Evolutionary conservation across 1,284 basidiomycete genomes (phyloP), one percentile per base, ranked within the genome.

Genomic region (Puccinia coronata): DNA sequence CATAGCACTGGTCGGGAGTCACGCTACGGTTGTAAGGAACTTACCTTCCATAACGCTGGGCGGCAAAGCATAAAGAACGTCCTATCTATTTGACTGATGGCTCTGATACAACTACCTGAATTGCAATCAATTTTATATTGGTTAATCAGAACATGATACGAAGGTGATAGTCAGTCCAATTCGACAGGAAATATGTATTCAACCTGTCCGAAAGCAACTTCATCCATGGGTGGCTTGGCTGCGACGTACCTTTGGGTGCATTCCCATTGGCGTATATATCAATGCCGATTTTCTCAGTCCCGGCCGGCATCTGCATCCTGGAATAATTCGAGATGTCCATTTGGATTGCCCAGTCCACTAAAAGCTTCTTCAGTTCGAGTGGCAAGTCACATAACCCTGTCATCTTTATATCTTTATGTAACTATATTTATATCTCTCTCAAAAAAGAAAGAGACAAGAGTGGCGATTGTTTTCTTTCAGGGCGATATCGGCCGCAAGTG

Each of bases 1-100:
- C 36, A 36, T 12, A 2, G 11, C 6, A 39, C 61, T 39, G 34
- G n/a, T 63, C 36, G 14, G 4, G 8, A 34, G 25, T 65, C 63
- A 14, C 2, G n/a, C 4, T 12, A 59, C 25, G 1, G 55, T n/a
- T 59, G 36, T 36, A 25, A 53, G 31, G 47, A 53, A 31, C 47
- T 55, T 71, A 53, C 69, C 69, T 53, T 34, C 69, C 69, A 71
- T 71, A 71, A 11, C 23, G 53, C 11, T 36, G 69, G 69, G 28
- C 69, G 25, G 36, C 69, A 71, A 18, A 71, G 47, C 20, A 20
- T 5, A 34, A 53, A 51, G 69, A 71, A 71, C 5, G 14, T 34
- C 20, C 51, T 51, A 49, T 71, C 69, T 16, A 71, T 9, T 31
- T 71, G 69, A 53, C 69, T 71, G 49, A 71, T 51, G 14, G 69